Evolutionary conservation across 495 filamentous ascomycete genomes (phyloP), one percentile per base, ranked within the genome.

Genomic region (Trichocladium antarcticum): DNA sequence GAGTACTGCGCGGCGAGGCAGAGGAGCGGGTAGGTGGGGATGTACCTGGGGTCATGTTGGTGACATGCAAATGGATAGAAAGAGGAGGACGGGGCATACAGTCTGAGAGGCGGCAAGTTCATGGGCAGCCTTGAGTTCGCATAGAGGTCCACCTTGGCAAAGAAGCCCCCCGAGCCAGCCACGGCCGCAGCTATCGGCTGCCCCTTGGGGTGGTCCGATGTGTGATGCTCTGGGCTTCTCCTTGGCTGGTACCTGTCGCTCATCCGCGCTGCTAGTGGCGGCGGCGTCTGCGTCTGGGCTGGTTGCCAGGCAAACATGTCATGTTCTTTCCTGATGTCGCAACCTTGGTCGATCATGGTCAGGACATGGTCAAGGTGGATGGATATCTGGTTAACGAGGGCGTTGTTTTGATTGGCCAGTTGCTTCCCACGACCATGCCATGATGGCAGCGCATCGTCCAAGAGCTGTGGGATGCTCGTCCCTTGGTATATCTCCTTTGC

Each of bases 91-190:
- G 20, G 14, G 20, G 14, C 3, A 17, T 70, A 86, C 75, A 87
- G 60, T 60, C 74, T 79, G 40, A 89, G 63, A 1, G 76, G 74
- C 15, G 79, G 76, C 1, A 89, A 66, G 50, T 81, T 63, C 28
- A 75, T 70, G 5, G 84, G 82, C n/a, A 89, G 63, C 45, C 74
- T 77, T 4, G 86, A 85, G 59, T 92, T 92, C n/a, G 74, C 68
- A 59, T 89, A 92, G 9, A 83, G 64, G 59, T 85, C 81, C 12
- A 80, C 81, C 61, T 89, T 89, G n/a, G 78, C 67, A 60, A 89
- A 89, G 61, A 83, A 80, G 45, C 77, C 79, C 5, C 60, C 61
- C 39, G 70, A 67, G 17, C 67, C 63, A 11, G 69, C 56, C 1
- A 67, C 64, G 1, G 68, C 62, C 10, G 68, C 60, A 20, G 68